Conservation (phyloP, 1,284 basidiomycete genomes). For the Pascua guehoae region DNA sequence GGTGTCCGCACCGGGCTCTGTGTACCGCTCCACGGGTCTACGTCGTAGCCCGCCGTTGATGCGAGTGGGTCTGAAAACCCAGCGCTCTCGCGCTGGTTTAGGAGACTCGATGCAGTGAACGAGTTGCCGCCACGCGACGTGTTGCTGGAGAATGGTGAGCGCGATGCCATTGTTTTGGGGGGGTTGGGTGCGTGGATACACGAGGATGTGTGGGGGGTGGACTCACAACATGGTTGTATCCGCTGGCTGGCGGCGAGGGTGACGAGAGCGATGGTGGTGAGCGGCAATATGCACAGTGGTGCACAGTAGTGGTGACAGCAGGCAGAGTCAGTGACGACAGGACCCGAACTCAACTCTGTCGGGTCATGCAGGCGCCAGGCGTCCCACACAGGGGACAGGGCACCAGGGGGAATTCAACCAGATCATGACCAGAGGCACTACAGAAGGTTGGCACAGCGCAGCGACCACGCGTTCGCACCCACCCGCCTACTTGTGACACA, state of each 20-base stretch:
- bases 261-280: background rate
- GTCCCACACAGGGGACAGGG: no score
- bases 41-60: slow-evolving; percentile 54
- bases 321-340: slow-evolving; percentile 4
- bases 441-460: no score
- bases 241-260: background rate
- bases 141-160: slow-evolving; percentile 25
- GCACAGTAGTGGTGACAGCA: background rate
- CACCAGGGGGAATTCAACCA: no score
- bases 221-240: slow-evolving; percentile 32
- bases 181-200: no score
- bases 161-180: background rate
- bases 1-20: slow-evolving; percentile 58
- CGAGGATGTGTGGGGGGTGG: background rate
- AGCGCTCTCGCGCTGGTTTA: slow-evolving; percentile 5
- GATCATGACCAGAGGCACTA: no score
- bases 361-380: no score
- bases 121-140: slow-evolving; percentile 26
- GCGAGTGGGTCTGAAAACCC: slow-evolving; percentile 36
- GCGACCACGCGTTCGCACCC: no score
- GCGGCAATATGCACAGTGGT: background rate
- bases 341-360: no score
- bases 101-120: slow-evolving; percentile 7
- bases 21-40: slow-evolving; percentile 81
- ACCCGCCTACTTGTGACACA: no score